A percentile compares a stretch with the other conserved stretches of the same genome.
phyloP scores from a whole-genome alignment of 2,329 filamentous ascomycete genomes.

The Didymella pomorum region DNA sequence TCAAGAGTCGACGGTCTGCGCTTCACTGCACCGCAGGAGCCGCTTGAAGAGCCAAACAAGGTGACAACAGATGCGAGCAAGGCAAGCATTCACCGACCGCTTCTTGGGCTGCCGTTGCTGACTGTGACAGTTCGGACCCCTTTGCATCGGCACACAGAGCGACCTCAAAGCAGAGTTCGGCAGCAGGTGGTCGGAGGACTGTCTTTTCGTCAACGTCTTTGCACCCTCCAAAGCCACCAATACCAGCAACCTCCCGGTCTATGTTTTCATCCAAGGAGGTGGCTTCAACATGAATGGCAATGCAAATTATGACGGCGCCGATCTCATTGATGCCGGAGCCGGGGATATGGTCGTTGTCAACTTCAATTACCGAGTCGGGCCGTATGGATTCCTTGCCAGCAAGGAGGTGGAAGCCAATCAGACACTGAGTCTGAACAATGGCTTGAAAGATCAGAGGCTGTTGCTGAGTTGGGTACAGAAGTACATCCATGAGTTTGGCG shows the following conservation, averaged over 20 bases:
- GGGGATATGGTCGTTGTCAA: conserved; percentile 50
- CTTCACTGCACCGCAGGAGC: conserved; percentile 73
- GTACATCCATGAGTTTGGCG: conserved; percentile 51
- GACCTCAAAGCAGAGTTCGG: conserved; percentile 39
- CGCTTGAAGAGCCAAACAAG: conserved; percentile 55
- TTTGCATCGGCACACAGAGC: conserved; percentile 43
- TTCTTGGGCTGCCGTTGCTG: background rate
- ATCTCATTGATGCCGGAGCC: conserved; percentile 44
- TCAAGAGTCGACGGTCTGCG: conserved; percentile 52
- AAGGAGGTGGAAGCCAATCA: conserved; percentile 40
- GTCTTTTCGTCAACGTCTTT: conserved; percentile 52
- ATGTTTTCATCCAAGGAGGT: conserved; percentile 53
- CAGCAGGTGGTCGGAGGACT: conserved; percentile 48
- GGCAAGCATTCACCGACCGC: background rate
- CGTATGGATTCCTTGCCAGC: conserved; percentile 51
- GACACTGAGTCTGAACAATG: conserved; percentile 48
- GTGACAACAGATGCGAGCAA: conserved; percentile 57
- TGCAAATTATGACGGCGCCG: conserved; percentile 46
- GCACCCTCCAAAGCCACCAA: conserved; percentile 47
- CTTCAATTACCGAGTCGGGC: conserved; percentile 53
- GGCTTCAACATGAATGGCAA: conserved; percentile 50
- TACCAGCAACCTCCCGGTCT: conserved; percentile 47
- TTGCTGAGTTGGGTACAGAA: conserved; percentile 49
- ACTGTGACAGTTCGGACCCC: conserved; percentile 39
- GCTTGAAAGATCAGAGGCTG: conserved; percentile 49